phyloP scores from a whole-genome alignment of 2,329 filamentous ascomycete genomes.

The Juglanconis sp. region DNA sequence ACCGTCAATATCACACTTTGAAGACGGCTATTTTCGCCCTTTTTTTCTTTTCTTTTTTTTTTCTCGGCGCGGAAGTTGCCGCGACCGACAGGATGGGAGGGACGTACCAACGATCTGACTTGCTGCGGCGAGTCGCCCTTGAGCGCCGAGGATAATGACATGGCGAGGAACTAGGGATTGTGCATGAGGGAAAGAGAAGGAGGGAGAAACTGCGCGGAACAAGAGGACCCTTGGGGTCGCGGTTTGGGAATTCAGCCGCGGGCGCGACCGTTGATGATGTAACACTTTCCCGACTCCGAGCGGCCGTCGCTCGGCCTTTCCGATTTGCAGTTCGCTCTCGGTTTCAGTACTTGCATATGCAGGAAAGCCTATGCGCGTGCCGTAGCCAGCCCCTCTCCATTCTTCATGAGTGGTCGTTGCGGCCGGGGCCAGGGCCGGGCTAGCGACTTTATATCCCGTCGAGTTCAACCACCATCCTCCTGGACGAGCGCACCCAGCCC shows the following conservation, averaged over 20 bases:
- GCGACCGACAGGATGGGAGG: conserved; percentile 14
- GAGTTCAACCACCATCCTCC: too few species aligned
- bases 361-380: not conserved
- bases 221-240: not conserved
- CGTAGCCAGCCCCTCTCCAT: too few species aligned
- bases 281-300: conserved; percentile 16
- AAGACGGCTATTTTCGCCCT: not conserved
- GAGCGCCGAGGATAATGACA: conserved; percentile 29
- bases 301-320: conserved; percentile 13
- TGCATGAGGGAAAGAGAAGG: conserved; percentile 1
- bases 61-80: not conserved
- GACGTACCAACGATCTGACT: conserved; percentile 54
- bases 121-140: conserved; percentile 57
- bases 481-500: too few species aligned
- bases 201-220: not conserved
- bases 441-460: too few species aligned
- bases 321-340: not conserved
- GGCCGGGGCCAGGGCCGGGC: too few species aligned
- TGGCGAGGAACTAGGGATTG: conserved; percentile 11
- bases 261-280: conserved; percentile 13
- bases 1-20: conserved; percentile 9
- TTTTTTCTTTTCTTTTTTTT: not conserved
- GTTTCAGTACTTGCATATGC: not conserved
- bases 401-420: too few species aligned
- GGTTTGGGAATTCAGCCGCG: conserved; percentile 13